Base-by-base conservation (phyloP, 2,329 filamentous ascomycete genomes). In the Neofusicoccum laricinum region DNA sequence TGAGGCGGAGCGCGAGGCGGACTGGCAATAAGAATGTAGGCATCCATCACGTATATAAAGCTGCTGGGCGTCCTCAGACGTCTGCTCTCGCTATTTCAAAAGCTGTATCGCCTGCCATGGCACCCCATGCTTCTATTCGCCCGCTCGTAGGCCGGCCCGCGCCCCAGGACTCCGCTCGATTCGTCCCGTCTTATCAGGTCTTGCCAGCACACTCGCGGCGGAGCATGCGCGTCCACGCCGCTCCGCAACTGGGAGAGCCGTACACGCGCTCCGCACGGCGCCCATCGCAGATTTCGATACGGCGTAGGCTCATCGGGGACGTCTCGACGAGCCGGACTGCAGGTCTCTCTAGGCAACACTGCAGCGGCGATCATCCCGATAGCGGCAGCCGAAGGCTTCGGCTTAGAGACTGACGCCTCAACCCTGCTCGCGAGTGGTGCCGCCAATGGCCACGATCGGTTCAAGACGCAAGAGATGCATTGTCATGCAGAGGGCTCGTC, bases 1-100 rank as follows among this genome's bases (percentile, higher is more conserved):
- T 63, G 61, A 63, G 61, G 61, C 61, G 61, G 48, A 63, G 61
- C 34, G 48, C 61, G 36, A 63, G 61, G 61, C 61, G 46, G 36
- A 17, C 58, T 25, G 49, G 43, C 43, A 40, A 30, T 61, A 30
- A 41, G 19, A 45, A 36, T 46, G 55, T 59, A 59, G 55, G 55
- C 55, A 21, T 45, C 55, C 55, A 48, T 46, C 25, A 59, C 41
- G 55, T 59, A 59, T 59, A 59, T 59, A 59, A 59, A 59, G 55
- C 55, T 59, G 55, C 41, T 48, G 43, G 55, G 25, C 55, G 55
- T 59, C 55, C 55, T 58, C 55, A 19, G 40, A 58, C 21, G 25
- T 32, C 41, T 32, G 41, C 40, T 59, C 7, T 57, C 30, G 30
- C 40, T 59, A 21, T 59, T 38, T n/a, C 36, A 46, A 30, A 36